phyloP scores from a whole-genome alignment of 2,329 filamentous ascomycete genomes.

The Chrysosporium keratinophilum region DNA sequence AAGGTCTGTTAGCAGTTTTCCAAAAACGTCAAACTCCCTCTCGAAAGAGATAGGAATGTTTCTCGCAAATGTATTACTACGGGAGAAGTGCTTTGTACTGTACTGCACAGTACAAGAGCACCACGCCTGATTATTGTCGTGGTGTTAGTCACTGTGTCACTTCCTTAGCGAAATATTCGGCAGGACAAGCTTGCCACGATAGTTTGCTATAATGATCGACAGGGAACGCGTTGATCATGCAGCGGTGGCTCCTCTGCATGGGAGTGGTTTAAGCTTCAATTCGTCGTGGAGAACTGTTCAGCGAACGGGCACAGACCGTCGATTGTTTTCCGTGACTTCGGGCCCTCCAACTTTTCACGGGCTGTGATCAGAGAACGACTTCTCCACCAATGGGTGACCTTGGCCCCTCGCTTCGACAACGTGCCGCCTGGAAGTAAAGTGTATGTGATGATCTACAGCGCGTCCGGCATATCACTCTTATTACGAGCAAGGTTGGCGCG shows the following conservation, averaged over 20 bases:
- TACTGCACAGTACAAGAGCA: background rate
- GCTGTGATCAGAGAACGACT: background rate
- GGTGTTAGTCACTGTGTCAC: background rate
- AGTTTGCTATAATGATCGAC: constrained; percentile 5
- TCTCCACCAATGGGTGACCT: constrained; percentile 7
- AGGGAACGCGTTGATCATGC: constrained; percentile 10
- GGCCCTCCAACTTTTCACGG: constrained; percentile 4
- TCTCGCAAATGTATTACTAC: background rate
- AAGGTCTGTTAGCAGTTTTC: background rate
- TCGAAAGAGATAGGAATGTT: background rate
- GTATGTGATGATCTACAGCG: constrained; percentile 10
- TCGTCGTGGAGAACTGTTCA: constrained; percentile 6
- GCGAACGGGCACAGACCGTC: constrained; percentile 9
- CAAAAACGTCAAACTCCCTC: background rate
- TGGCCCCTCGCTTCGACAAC: constrained; percentile 8
- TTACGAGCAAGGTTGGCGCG: constrained; percentile 4
- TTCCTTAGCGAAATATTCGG: background rate
- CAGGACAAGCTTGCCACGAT: background rate
- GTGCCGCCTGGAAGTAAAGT: constrained; percentile 9
- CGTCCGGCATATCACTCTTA: constrained; percentile 7
- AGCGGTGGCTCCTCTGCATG: constrained; percentile 6
- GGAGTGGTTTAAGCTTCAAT: constrained; percentile 8
- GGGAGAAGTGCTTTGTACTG: background rate
- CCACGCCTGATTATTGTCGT: background rate
- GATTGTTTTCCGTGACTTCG: constrained; percentile 7